A percentile compares a stretch with the other conserved stretches of the same genome.
Conservation (phyloP, 495 filamentous ascomycete species). For the Copromyces sp. region DNA sequence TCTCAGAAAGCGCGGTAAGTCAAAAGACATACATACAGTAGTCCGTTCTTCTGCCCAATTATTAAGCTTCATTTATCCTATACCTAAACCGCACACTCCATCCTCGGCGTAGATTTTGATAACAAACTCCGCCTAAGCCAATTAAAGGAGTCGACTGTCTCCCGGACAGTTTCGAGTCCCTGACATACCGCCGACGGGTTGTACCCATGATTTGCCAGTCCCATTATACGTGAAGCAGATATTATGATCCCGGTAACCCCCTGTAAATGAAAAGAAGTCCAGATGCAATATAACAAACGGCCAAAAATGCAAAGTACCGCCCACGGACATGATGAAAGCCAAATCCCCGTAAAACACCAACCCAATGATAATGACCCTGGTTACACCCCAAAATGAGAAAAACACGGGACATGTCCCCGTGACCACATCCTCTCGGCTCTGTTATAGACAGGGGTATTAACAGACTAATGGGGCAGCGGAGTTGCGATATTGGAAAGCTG, state of each 20-base stretch:
- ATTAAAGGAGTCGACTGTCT: background rate
- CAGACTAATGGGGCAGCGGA: background rate
- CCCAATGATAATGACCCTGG: background rate
- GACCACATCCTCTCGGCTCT: background rate
- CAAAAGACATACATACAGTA: background rate
- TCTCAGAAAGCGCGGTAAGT: background rate
- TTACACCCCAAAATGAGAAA: background rate
- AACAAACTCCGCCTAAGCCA: background rate
- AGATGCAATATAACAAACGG: background rate
- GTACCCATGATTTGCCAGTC: background rate
- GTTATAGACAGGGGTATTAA: background rate
- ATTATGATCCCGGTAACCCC: background rate
- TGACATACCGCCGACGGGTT: background rate
- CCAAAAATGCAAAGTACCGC: background rate
- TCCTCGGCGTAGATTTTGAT: background rate
- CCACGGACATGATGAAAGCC: background rate
- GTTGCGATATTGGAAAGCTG: background rate
- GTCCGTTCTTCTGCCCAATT: background rate
- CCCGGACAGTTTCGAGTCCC: background rate
- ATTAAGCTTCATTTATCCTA: background rate
- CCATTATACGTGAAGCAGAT: background rate
- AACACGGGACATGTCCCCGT: background rate
- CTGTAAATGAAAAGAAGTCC: background rate
- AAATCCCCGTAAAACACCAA: background rate
- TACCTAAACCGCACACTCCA: background rate